phyloP scores from a whole-genome alignment of 768 basidiomycete genomes.

The Pholiota molesta region DNA sequence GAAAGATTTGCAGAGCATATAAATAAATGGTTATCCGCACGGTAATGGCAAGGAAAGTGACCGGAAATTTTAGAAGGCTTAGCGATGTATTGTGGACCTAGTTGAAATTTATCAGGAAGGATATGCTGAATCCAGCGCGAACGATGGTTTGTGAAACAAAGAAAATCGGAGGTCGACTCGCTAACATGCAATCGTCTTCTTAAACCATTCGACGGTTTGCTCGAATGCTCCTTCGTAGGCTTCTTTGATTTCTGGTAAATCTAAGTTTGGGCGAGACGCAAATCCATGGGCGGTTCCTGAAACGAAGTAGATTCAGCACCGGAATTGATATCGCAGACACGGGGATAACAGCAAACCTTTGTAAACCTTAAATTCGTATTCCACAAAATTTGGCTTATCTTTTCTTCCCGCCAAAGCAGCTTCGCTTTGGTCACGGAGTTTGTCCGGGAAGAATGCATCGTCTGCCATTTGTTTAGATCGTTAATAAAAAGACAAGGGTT shows the following conservation, averaged over 20 bases:
- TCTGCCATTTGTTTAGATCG: constrained; percentile 25
- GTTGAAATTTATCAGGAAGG: too few relatives aligned
- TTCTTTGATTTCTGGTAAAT: constrained; percentile 39
- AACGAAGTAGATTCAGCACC: neutral
- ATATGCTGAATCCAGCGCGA: too few relatives aligned
- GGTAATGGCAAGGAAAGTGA: too few relatives aligned
- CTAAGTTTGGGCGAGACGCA: constrained; percentile 43
- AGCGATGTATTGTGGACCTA: too few relatives aligned
- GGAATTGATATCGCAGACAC: too few relatives aligned
- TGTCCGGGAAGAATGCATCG: constrained; percentile 37
- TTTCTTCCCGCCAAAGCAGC: constrained; percentile 38
- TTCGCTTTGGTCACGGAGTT: constrained; percentile 36
- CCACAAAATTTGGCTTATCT: constrained; percentile 37
- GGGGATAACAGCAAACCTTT: constrained; percentile 33
- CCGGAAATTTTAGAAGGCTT: too few relatives aligned
- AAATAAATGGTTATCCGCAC: too few relatives aligned
- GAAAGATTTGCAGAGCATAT: too few relatives aligned
- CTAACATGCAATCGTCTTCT: constrained; percentile 31
- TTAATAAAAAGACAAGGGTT: neutral
- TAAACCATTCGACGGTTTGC: constrained; percentile 48
- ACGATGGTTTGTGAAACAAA: too few relatives aligned
- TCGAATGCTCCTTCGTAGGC: constrained; percentile 45
- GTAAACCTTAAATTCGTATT: constrained; percentile 49
- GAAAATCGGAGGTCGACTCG: neutral
- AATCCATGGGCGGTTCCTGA: constrained; percentile 51